phyloP scores from a whole-genome alignment of 163 green algal species.

The Scenedesmus sp. region DNA sequence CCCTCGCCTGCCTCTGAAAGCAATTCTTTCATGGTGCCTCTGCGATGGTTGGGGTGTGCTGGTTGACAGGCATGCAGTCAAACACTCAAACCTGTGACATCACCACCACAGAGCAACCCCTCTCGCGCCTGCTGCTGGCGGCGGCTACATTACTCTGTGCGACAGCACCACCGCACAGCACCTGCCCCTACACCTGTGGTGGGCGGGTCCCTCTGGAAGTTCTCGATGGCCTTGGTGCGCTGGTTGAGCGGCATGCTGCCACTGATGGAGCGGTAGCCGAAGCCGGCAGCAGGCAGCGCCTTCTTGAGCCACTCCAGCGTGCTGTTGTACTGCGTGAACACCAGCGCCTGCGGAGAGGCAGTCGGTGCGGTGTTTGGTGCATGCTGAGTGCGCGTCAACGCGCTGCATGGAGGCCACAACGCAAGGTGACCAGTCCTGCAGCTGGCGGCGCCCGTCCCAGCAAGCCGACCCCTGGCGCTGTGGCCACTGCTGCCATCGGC shows the following conservation, averaged over 20 bases:
- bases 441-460: no score
- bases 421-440: no score
- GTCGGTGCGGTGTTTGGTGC: neutral
- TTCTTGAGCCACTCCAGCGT: conserved; percentile 70
- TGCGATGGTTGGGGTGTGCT: neutral
- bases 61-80: neutral
- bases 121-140: neutral
- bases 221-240: conserved; percentile 68
- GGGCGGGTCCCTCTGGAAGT: neutral
- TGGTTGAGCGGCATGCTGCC: conserved; percentile 73
- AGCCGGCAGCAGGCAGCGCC: conserved; percentile 65
- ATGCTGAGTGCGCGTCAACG: no score
- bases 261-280: conserved; percentile 70
- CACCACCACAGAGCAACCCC: neutral
- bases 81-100: neutral
- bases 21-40: no score
- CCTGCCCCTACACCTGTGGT: neutral
- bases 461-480: no score
- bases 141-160: no score
- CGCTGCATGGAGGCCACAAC: no score
- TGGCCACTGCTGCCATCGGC: no score
- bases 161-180: neutral
- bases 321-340: conserved; percentile 77
- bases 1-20: no score
- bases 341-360: conserved; percentile 70